Conservation (phyloP, 139 green algal species). For the Coccomyxa sp. region DNA sequence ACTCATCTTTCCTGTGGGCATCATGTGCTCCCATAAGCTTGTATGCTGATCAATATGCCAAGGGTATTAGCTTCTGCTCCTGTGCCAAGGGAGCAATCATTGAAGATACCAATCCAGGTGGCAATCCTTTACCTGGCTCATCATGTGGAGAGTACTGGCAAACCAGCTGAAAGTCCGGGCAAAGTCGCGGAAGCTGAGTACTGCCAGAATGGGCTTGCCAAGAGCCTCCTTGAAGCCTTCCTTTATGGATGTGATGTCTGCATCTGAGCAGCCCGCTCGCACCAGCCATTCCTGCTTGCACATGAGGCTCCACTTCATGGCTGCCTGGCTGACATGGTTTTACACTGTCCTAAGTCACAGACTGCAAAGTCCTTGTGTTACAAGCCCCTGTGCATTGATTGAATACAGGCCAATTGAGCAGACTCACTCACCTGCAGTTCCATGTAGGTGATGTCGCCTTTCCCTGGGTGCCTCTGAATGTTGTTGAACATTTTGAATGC, state of each 20-base stretch:
- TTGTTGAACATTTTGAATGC: slow-evolving; percentile 20
- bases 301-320: background rate
- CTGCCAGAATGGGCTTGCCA: background rate
- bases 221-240: background rate
- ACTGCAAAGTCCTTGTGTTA: background rate
- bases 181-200: background rate
- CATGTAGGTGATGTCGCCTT: slow-evolving; percentile 18
- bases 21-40: background rate
- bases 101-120: background rate
- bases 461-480: slow-evolving; percentile 18
- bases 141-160: background rate
- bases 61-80: background rate
- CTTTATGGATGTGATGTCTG: background rate
- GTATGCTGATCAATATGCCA: background rate
- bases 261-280: background rate
- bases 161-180: background rate
- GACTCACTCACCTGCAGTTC: slow-evolving; percentile 18
- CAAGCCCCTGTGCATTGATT: background rate
- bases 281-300: background rate
- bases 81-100: background rate
- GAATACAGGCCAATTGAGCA: background rate
- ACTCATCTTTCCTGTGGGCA: background rate
- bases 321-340: background rate
- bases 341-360: background rate
- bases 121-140: background rate